A percentile compares a stretch with the other conserved stretches of the same genome.
Evolutionary conservation across 2,329 filamentous ascomycete species (phyloP).

Genomic region (Diaporthe humulicola): DNA sequence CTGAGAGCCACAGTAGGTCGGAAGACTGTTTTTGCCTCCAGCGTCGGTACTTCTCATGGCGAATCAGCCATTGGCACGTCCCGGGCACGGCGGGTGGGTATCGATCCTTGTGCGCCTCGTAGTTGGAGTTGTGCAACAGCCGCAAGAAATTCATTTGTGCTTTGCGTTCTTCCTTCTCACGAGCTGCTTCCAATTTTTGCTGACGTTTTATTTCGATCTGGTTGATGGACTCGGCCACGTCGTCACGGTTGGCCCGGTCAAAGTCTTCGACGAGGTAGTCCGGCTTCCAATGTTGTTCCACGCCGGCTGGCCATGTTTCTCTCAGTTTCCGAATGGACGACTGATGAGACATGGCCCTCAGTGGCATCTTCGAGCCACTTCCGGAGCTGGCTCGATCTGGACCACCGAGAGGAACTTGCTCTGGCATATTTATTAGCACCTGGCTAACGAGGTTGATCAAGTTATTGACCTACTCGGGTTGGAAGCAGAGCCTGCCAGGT

Average conservation of each 20-base stretch:
- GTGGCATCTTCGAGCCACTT: not conserved
- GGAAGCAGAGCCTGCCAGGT: conserved; percentile 27
- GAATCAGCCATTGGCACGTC: conserved; percentile 40
- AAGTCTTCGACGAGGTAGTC: not conserved
- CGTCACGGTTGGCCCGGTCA: not conserved
- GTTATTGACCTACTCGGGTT: conserved; percentile 2
- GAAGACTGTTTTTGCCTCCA: conserved; percentile 28
- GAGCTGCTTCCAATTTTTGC: conserved; percentile 1
- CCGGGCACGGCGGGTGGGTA: conserved; percentile 38
- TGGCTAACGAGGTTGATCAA: not conserved
- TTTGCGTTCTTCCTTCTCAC: conserved; percentile 22
- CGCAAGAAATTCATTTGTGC: not conserved
- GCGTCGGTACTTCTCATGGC: conserved; percentile 30
- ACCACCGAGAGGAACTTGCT: not conserved
- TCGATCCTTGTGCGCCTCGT: conserved; percentile 35
- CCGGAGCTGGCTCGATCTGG: not conserved
- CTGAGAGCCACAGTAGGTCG: conserved; percentile 40
- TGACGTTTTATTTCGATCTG: conserved; percentile 11
- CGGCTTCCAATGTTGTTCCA: not conserved
- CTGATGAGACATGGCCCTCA: not conserved
- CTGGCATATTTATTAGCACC: not conserved
- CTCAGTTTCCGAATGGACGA: not conserved
- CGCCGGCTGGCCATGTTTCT: not conserved
- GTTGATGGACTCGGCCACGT: conserved; percentile 16
- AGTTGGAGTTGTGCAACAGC: conserved; percentile 27